Evolutionary conservation across 441 rosid genomes (phyloP).

Genomic region (Arabidopsis lyrata): DNA sequence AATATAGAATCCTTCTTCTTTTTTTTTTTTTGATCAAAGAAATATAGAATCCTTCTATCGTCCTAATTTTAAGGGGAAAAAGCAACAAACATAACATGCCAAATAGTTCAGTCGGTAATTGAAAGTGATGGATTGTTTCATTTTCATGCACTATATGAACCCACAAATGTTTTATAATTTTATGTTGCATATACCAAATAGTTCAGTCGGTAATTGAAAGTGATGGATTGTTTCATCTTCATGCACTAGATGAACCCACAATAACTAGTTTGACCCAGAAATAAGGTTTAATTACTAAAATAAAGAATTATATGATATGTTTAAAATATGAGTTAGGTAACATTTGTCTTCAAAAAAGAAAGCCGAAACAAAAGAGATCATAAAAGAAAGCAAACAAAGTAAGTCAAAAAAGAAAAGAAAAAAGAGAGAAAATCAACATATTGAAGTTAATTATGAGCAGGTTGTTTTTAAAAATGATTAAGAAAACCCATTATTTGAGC

Average conservation of each 20-base stretch:
- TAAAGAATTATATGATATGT: background rate
- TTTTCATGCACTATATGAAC: constrained; percentile 16
- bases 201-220: constrained; percentile 28
- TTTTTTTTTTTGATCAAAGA: background rate
- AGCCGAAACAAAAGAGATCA: constrained; percentile 1
- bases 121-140: constrained; percentile 32
- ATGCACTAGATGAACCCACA: constrained; percentile 14
- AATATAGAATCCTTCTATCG: background rate
- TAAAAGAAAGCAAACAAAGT: background rate
- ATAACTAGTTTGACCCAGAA: too few relatives aligned
- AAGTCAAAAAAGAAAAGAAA: constrained; percentile 9
- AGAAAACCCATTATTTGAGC: constrained; percentile 30
- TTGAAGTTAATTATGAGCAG: background rate
- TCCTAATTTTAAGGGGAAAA: constrained; percentile 1
- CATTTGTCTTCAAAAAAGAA: constrained; percentile 10
- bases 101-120: constrained; percentile 29
- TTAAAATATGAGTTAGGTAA: constrained; percentile 30
- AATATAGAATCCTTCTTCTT: background rate
- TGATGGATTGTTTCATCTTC: constrained; percentile 25
- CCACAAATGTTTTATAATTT: background rate
- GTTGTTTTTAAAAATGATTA: constrained; percentile 27
- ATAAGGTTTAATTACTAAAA: too few relatives aligned
- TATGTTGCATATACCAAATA: constrained; percentile 18
- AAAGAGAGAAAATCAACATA: background rate
- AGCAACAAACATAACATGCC: constrained; percentile 7